These are phyloP conservation scores for Peniophora sp. DNA, from an alignment of 1,284 basidiomycete genomes.

Conservation along the genomic window DNA sequence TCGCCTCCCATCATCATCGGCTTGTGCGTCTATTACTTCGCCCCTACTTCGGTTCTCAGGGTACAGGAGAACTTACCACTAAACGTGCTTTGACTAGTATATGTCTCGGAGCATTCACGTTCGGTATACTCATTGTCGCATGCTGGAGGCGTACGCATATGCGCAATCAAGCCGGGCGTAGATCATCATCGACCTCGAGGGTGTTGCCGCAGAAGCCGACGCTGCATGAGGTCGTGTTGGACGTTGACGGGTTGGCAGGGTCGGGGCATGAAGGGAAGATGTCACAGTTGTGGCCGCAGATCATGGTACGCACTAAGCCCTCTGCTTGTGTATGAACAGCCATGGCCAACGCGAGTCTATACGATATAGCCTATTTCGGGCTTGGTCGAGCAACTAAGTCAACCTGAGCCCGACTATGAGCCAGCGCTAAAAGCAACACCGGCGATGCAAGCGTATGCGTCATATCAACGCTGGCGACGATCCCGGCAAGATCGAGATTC, in stretches of 20 bases:
- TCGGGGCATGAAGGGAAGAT: too few species aligned
- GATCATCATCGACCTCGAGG: not conserved
- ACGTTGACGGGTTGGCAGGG: not conserved
- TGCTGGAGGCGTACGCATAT: slow-evolving; percentile 5
- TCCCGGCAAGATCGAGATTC: not conserved
- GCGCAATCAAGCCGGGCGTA: not conserved
- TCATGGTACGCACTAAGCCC: not conserved
- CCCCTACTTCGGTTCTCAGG: too few species aligned
- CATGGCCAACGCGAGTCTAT: not conserved
- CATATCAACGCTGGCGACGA: not conserved
- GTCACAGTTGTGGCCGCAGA: not conserved
- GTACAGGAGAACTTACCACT: too few species aligned
- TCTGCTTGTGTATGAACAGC: too few species aligned
- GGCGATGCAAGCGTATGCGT: not conserved
- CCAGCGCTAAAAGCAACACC: not conserved
- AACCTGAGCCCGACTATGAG: not conserved
- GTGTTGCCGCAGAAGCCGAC: not conserved
- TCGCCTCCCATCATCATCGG: slow-evolving; percentile 11
- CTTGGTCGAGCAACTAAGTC: not conserved
- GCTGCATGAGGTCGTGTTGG: not conserved
- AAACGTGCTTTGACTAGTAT: slow-evolving; percentile 1
- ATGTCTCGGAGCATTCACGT: slow-evolving; percentile 7
- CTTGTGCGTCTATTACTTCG: slow-evolving; percentile 1
- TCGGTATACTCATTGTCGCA: slow-evolving; percentile 6
- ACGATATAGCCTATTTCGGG: not conserved